Conservation (phyloP, 768 basidiomycete genomes). For the Tephrocybe sp. region DNA sequence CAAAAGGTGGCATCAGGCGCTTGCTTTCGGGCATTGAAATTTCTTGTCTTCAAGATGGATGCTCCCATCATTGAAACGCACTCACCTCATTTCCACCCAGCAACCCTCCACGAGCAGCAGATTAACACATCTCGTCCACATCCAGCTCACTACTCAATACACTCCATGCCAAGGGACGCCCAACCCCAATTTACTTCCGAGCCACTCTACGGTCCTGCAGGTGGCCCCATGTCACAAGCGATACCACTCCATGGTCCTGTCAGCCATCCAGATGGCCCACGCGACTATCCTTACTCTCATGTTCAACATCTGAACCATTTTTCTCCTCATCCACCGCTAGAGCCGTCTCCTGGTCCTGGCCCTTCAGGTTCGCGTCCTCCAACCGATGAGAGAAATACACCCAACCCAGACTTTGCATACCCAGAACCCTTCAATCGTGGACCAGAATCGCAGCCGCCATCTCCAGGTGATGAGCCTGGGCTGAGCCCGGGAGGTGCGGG, state of each 20-base stretch:
- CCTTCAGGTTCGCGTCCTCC: conserved; percentile 20
- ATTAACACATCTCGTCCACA: conserved; percentile 15
- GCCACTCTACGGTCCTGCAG: conserved; percentile 37
- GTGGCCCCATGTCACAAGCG: conserved; percentile 38
- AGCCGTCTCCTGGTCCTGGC: conserved; percentile 24
- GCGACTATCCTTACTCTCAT: conserved; percentile 38
- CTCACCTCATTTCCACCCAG: conserved; percentile 23
- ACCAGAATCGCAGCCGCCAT: conserved; percentile 32
- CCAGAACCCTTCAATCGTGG: conserved; percentile 52
- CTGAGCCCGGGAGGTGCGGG: conserved; percentile 38
- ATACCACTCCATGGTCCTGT: conserved; percentile 42
- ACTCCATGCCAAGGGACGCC: conserved; percentile 36
- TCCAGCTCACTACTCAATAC: conserved; percentile 21
- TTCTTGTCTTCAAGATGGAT: conserved; percentile 20
- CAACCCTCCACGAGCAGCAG: conserved; percentile 26
- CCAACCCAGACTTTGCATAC: conserved; percentile 46
- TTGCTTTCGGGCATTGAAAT: conserved; percentile 23
- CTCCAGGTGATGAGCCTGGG: conserved; percentile 30
- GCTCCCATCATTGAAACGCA: conserved; percentile 27
- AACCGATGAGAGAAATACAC: conserved; percentile 22
- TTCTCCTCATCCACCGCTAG: conserved; percentile 27
- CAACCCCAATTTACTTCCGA: conserved; percentile 25
- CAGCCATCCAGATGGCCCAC: conserved; percentile 40
- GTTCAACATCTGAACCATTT: conserved; percentile 37
- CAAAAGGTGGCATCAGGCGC: conserved; percentile 13